Percentiles rank a stretch among this genome's conserved stretches.
Evolutionary conservation across 306 rosid species (phyloP).

Genomic region (Phaseolus lunatus): DNA sequence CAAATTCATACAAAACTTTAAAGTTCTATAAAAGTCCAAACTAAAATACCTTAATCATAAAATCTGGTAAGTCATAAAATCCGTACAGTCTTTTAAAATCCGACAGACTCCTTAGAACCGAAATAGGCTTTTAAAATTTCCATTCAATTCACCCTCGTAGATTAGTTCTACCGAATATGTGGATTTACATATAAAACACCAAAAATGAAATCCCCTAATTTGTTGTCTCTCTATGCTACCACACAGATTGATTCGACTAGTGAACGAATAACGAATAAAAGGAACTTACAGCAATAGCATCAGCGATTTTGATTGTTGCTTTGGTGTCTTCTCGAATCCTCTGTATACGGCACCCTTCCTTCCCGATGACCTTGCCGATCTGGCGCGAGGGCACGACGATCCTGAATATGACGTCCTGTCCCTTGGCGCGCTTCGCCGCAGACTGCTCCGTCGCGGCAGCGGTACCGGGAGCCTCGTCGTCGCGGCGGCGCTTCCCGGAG

Average conservation of each 20-base stretch:
- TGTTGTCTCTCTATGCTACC: not conserved
- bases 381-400: constrained; percentile 85
- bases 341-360: constrained; percentile 86
- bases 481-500: constrained; percentile 78
- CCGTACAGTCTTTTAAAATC: too few relatives aligned
- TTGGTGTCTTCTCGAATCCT: constrained; percentile 82
- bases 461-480: constrained; percentile 56
- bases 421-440: constrained; percentile 67
- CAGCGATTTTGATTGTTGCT: constrained; percentile 89
- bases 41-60: too few relatives aligned
- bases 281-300: constrained; percentile 70
- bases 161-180: not conserved
- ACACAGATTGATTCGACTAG: not conserved
- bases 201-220: not conserved
- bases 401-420: constrained; percentile 84
- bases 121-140: too few relatives aligned
- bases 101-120: too few relatives aligned
- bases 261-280: not conserved
- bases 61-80: too few relatives aligned
- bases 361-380: constrained; percentile 98
- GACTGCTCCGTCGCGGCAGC: constrained; percentile 44
- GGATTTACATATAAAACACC: not conserved
- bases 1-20: too few relatives aligned
- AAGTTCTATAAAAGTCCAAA: too few relatives aligned
- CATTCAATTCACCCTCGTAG: too few relatives aligned